These are phyloP conservation scores for Ceratorhiza oryzae-sativae DNA, from an alignment of 1,284 basidiomycete species.

Conservation along the genomic window DNA sequence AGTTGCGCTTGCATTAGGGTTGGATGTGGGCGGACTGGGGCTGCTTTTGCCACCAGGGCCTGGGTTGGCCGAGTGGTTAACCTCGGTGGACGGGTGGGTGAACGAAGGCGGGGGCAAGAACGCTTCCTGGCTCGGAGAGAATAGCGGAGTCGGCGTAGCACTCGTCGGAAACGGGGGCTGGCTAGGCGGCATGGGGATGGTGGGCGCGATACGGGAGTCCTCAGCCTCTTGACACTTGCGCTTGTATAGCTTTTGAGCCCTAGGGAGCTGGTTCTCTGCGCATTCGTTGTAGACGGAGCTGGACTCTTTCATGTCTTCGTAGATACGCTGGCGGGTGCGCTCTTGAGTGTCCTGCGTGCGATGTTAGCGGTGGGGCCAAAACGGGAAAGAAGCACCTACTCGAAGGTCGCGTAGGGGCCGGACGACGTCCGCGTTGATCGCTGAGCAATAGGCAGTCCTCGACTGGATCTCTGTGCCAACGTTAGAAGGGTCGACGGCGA, in stretches of 20 bases:
- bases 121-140: constrained; percentile 39
- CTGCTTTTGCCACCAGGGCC: constrained; percentile 2
- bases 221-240: constrained; percentile 86
- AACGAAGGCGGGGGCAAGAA: constrained; percentile 44
- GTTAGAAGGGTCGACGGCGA: constrained; percentile 11
- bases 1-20: constrained; percentile 35
- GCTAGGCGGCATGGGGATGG: constrained; percentile 16
- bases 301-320: constrained; percentile 84
- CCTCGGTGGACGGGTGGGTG: constrained; percentile 53
- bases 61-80: constrained; percentile 29
- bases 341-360: constrained; percentile 77
- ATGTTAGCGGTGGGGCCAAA: constrained; percentile 37
- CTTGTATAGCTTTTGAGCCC: constrained; percentile 75
- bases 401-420: constrained; percentile 69
- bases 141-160: not conserved
- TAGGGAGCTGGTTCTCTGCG: constrained; percentile 74
- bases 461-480: constrained; percentile 73
- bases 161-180: not conserved
- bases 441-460: constrained; percentile 74
- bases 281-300: constrained; percentile 76
- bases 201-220: constrained; percentile 53
- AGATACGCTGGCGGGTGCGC: constrained; percentile 85
- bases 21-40: constrained; percentile 17
- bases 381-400: constrained; percentile 53
- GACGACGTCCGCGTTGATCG: constrained; percentile 75